These are phyloP conservation scores for Hydnomerulius pinastri DNA, from an alignment of 768 basidiomycete species.

Conservation along the genomic window DNA sequence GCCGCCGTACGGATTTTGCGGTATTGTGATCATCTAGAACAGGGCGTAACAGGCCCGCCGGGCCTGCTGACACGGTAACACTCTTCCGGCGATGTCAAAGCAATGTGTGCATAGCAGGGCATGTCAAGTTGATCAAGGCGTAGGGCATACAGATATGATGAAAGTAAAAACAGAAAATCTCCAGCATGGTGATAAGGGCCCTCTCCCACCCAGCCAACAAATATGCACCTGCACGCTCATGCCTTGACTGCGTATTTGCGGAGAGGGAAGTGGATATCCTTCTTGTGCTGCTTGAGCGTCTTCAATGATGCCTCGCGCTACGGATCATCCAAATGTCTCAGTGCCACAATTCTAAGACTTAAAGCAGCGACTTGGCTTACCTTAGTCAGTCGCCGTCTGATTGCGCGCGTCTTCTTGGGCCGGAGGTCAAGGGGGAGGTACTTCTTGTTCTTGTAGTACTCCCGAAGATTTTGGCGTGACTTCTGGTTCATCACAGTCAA, in stretches of 20 bases:
- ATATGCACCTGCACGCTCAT: conserved; percentile 40
- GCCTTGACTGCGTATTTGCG: conserved; percentile 97
- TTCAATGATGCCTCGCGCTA: conserved; percentile 84
- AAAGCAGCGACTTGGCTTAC: conserved; percentile 42
- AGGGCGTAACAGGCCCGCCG: background rate
- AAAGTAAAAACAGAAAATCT: conserved; percentile 31
- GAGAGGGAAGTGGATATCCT: conserved; percentile 89
- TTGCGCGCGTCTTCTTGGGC: conserved; percentile 96
- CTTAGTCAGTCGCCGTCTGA: conserved; percentile 92
- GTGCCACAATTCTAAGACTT: background rate
- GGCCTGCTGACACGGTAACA: no score
- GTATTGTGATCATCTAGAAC: background rate
- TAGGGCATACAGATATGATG: conserved; percentile 40
- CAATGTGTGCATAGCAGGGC: conserved; percentile 26
- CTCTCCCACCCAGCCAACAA: conserved; percentile 22
- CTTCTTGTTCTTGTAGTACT: conserved; percentile 98
- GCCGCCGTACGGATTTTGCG: background rate
- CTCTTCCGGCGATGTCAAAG: background rate
- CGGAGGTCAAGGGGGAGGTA: conserved; percentile 97
- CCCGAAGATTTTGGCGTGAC: conserved; percentile 92
- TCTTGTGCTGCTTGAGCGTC: conserved; percentile 94
- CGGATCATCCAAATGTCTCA: conserved; percentile 11
- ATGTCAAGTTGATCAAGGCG: conserved; percentile 36
- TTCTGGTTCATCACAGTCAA: conserved; percentile 99
- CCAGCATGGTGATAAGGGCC: conserved; percentile 6